A percentile compares a stretch with the other conserved stretches of the same genome.
Conservation (phyloP, 2,329 filamentous ascomycete genomes). For the Ophiocordyceps camponoti-saundersi region DNA sequence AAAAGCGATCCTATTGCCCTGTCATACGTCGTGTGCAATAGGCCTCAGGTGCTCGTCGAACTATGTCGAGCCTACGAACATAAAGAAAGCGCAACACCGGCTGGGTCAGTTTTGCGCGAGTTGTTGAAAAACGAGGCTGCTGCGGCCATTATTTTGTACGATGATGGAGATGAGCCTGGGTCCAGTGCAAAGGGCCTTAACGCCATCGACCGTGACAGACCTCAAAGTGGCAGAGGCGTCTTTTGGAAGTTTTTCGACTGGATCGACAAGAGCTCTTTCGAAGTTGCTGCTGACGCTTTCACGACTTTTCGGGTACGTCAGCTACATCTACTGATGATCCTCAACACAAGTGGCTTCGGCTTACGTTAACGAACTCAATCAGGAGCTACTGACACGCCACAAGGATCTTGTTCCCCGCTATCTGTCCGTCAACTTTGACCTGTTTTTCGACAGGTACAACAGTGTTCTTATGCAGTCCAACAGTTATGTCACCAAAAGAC, state of each 20-base stretch:
- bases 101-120: conserved; percentile 77
- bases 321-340: background rate
- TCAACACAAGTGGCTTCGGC: no score
- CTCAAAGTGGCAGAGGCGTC: conserved; percentile 64
- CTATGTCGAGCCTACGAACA: conserved; percentile 81
- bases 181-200: conserved; percentile 61
- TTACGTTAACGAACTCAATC: background rate
- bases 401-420: conserved; percentile 83
- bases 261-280: conserved; percentile 93
- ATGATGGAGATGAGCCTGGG: conserved; percentile 58
- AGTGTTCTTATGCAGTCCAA: conserved; percentile 73
- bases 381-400: conserved; percentile 91
- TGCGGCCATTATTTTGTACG: conserved; percentile 80
- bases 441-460: conserved; percentile 90
- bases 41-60: conserved; percentile 74
- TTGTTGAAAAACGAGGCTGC: conserved; percentile 80
- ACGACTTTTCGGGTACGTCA: conserved; percentile 75
- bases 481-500: conserved; percentile 93
- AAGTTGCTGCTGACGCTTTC: conserved; percentile 93
- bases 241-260: conserved; percentile 97
- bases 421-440: conserved; percentile 73
- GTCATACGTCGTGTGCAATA: conserved; percentile 71
- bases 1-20: conserved; percentile 69
- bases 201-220: conserved; percentile 58
- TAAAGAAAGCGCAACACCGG: conserved; percentile 80